A percentile compares a stretch with the other conserved stretches of the same genome.
These are phyloP conservation scores for Saturnispora bothae DNA, from an alignment of 805 yeast genomes.

Conservation along the genomic window DNA sequence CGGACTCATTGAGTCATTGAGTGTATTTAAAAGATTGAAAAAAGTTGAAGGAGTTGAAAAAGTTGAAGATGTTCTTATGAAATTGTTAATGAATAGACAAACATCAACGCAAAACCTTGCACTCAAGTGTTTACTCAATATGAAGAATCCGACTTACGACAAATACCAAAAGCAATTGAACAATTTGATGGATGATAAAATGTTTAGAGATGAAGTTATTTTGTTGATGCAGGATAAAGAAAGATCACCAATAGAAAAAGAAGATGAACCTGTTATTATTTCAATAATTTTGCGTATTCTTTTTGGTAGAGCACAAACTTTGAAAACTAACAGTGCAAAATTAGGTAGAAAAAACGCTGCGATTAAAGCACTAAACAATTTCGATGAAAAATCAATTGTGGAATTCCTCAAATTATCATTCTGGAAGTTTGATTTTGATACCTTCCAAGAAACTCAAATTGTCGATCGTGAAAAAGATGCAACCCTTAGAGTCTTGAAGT, in stretches of 20 bases:
- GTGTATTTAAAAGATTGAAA: slow-evolving; percentile 54
- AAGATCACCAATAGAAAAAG: slow-evolving; percentile 43
- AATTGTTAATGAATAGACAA: slow-evolving; percentile 50
- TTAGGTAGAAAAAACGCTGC: slow-evolving; percentile 65
- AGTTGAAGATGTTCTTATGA: slow-evolving; percentile 42
- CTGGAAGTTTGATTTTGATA: slow-evolving; percentile 36
- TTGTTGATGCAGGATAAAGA: slow-evolving; percentile 46
- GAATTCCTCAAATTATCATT: slow-evolving; percentile 56
- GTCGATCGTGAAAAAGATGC: slow-evolving; percentile 18
- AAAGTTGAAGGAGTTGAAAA: slow-evolving; percentile 41
- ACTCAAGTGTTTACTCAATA: slow-evolving; percentile 55
- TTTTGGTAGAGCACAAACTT: slow-evolving; percentile 76
- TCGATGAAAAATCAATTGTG: slow-evolving; percentile 40
- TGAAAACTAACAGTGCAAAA: slow-evolving; percentile 57
- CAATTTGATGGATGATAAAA: slow-evolving; percentile 69
- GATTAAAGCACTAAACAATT: slow-evolving; percentile 48
- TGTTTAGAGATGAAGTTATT: slow-evolving; percentile 77
- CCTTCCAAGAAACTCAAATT: slow-evolving; percentile 21
- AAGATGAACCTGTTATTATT: slow-evolving; percentile 51
- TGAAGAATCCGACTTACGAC: slow-evolving; percentile 44
- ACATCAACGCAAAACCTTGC: slow-evolving; percentile 63
- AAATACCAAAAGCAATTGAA: slow-evolving; percentile 65
- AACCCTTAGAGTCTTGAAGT: slow-evolving; percentile 31
- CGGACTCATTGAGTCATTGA: slow-evolving; percentile 48
- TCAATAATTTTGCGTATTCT: slow-evolving; percentile 68